Conservation (phyloP, 371 early-diverging fungal species). For the Nosema granulosis region DNA sequence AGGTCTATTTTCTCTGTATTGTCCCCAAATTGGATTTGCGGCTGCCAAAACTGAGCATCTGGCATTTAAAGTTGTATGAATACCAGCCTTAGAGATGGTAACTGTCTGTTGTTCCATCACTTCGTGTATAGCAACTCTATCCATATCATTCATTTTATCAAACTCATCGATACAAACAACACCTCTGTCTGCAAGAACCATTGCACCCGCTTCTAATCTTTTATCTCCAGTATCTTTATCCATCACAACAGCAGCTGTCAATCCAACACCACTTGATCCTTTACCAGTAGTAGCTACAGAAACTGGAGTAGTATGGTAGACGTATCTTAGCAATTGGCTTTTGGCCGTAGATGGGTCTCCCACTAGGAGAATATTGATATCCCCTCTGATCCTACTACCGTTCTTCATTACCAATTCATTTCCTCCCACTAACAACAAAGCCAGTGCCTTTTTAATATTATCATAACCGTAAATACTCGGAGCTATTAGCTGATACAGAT, state of each 20-base stretch:
- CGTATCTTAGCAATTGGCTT: conserved; percentile 79
- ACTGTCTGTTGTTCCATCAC: conserved; percentile 99
- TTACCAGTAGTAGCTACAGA: conserved; percentile 88
- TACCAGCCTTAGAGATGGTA: conserved; percentile 92
- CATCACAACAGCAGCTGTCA: conserved; percentile 84
- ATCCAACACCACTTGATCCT: conserved; percentile 90
- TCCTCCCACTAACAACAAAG: conserved; percentile 85
- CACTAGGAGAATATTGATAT: conserved; percentile 87
- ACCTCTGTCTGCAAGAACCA: conserved; percentile 96
- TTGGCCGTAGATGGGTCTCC: conserved; percentile 95
- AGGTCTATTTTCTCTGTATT: conserved; percentile 57
- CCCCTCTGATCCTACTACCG: conserved; percentile 89
- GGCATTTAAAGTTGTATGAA: conserved; percentile 92
- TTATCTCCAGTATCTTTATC: conserved; percentile 80
- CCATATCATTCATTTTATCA: conserved; percentile 97
- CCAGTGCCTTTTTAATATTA: conserved; percentile 86
- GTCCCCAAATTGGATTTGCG: conserved; percentile 93
- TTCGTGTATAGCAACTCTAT: conserved; percentile 98
- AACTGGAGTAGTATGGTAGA: conserved; percentile 79
- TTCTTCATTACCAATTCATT: conserved; percentile 84
- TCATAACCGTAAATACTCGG: conserved; percentile 94
- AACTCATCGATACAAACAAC: conserved; percentile 99
- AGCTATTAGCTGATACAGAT: conserved; percentile 80
- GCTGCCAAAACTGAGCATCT: conserved; percentile 95
- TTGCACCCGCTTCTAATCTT: conserved; percentile 93